Percentiles rank a stretch among this genome's conserved stretches.
Evolutionary conservation across 2,329 filamentous ascomycete species (phyloP).

Genomic region (Purpureocillium takamizusanense): DNA sequence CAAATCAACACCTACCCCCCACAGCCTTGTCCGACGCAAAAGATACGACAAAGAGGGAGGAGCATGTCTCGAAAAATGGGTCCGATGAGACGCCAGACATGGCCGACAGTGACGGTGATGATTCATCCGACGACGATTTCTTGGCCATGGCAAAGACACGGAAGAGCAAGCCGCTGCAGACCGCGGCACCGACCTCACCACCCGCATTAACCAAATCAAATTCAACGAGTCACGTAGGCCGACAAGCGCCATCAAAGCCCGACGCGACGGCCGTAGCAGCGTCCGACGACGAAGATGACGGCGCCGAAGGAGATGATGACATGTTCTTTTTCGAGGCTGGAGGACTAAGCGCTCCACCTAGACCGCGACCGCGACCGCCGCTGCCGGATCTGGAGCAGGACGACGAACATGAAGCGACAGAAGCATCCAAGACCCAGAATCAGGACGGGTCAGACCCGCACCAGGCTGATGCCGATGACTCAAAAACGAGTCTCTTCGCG

Average conservation of each 20-base stretch:
- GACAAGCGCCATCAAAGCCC: background rate
- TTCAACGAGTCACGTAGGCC: background rate
- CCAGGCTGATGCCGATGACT: background rate
- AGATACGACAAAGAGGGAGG: background rate
- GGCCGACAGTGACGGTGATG: constrained; percentile 14
- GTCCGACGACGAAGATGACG: constrained; percentile 1
- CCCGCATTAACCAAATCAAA: background rate
- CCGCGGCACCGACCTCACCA: too few relatives aligned
- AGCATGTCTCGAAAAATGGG: background rate
- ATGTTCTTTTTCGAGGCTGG: constrained; percentile 37
- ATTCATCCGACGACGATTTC: constrained; percentile 31
- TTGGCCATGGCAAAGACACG: constrained; percentile 29
- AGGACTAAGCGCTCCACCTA: constrained; percentile 20
- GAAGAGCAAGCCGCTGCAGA: constrained; percentile 10
- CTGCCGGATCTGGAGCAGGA: constrained; percentile 22
- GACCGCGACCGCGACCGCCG: constrained; percentile 13
- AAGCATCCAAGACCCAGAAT: constrained; percentile 7
- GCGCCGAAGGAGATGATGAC: constrained; percentile 26
- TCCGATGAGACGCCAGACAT: background rate
- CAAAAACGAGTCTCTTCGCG: constrained; percentile 21
- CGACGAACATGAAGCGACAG: background rate
- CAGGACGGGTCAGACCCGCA: constrained; percentile 13
- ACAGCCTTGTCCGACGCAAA: too few relatives aligned
- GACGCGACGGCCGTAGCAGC: too few relatives aligned
- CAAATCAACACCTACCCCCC: too few relatives aligned